Evolutionary conservation across 2,329 filamentous ascomycete genomes (phyloP).

Genomic region (Paraphaeosphaeria minitans): DNA sequence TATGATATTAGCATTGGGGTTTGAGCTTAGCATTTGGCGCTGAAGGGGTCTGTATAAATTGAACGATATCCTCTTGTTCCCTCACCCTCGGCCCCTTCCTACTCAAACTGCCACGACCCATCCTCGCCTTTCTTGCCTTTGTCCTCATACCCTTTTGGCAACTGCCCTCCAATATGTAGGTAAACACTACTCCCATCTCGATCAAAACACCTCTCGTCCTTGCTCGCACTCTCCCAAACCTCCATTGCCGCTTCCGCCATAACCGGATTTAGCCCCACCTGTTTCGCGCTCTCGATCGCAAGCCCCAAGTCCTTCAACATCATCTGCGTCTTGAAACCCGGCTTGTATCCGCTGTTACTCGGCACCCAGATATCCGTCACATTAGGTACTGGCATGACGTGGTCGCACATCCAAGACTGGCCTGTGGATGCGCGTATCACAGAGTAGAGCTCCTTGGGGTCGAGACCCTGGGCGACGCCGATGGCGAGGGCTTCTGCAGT

Average conservation of each 20-base stretch:
- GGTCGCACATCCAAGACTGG: slow-evolving; percentile 43
- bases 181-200: slow-evolving; percentile 40
- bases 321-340: slow-evolving; percentile 44
- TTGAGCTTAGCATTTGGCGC: slow-evolving; percentile 21
- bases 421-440: slow-evolving; percentile 40
- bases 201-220: slow-evolving; percentile 31
- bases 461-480: slow-evolving; percentile 37
- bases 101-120: slow-evolving; percentile 33
- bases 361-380: slow-evolving; percentile 38
- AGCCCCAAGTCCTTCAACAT: slow-evolving; percentile 42
- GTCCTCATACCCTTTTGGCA: slow-evolving; percentile 36
- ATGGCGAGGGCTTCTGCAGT: slow-evolving; percentile 42
- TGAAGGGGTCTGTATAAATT: neutral
- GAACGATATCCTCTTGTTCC: neutral
- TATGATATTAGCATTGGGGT: slow-evolving; percentile 10
- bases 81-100: neutral
- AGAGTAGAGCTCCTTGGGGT: slow-evolving; percentile 30
- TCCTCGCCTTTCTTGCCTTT: slow-evolving; percentile 27
- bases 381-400: slow-evolving; percentile 41
- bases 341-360: slow-evolving; percentile 40
- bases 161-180: slow-evolving; percentile 34
- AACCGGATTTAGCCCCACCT: slow-evolving; percentile 29
- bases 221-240: slow-evolving; percentile 32
- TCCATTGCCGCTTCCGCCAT: slow-evolving; percentile 39
- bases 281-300: slow-evolving; percentile 33